phyloP scores from a whole-genome alignment of 129 eudicot genomes.

The Pulicaria dysenterica region DNA sequence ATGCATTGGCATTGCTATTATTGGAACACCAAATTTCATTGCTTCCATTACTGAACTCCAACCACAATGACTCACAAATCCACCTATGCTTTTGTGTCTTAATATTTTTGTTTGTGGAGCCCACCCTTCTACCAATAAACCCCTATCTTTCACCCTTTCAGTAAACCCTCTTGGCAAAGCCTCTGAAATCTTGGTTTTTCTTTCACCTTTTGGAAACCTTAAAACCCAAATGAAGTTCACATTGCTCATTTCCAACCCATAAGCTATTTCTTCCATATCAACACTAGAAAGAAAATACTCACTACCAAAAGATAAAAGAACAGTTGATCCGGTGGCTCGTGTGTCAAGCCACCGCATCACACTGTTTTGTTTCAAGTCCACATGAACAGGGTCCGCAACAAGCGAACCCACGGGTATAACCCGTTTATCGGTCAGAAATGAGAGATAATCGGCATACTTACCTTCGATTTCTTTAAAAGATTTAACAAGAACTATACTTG shows the following conservation, averaged over 20 bases:
- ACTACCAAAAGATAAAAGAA: constrained; percentile 37
- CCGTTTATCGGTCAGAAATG: not conserved
- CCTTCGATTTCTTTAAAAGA: constrained; percentile 21
- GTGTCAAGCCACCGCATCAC: constrained; percentile 31
- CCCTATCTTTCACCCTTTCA: constrained; percentile 27
- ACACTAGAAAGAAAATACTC: constrained; percentile 22
- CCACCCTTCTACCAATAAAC: constrained; percentile 34
- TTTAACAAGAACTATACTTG: constrained; percentile 20
- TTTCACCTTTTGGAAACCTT: constrained; percentile 25
- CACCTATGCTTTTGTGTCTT: constrained; percentile 26
- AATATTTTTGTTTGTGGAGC: constrained; percentile 34
- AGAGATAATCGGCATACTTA: constrained; percentile 2
- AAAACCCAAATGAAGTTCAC: constrained; percentile 40
- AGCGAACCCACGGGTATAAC: constrained; percentile 12
- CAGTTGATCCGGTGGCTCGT: not conserved
- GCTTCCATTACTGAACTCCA: constrained; percentile 32
- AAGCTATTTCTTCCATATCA: constrained; percentile 31
- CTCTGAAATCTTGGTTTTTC: constrained; percentile 1
- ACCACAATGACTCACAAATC: constrained; percentile 39
- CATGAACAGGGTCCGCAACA: not conserved
- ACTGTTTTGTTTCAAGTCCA: not conserved
- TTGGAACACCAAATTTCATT: constrained; percentile 35
- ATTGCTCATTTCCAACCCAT: constrained; percentile 36
- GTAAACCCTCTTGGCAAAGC: constrained; percentile 32
- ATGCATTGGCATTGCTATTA: constrained; percentile 42